Percentiles rank a stretch among this genome's conserved stretches.
These are phyloP conservation scores for Zychaea mexicana DNA, from an alignment of 371 early-diverging fungal species.

Conservation along the genomic window DNA sequence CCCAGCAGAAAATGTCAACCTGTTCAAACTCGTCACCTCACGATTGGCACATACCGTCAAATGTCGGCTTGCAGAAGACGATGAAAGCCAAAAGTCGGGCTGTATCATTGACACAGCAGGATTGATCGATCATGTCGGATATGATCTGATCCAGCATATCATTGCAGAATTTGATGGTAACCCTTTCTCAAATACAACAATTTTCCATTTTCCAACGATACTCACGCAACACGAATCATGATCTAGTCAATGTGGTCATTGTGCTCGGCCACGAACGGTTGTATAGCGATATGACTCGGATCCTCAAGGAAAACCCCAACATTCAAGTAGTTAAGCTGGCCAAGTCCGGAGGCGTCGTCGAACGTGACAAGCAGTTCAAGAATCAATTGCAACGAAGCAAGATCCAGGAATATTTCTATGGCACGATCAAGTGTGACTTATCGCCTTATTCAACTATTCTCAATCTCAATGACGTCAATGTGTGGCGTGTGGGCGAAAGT, in stretches of 20 bases:
- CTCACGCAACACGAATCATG: too few species aligned
- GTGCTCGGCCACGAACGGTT: slow-evolving; percentile 93
- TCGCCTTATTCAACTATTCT: slow-evolving; percentile 85
- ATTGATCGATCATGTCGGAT: slow-evolving; percentile 63
- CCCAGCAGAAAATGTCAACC: slow-evolving; percentile 75
- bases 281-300: slow-evolving; percentile 77
- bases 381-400: slow-evolving; percentile 70
- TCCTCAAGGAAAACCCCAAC: slow-evolving; percentile 45
- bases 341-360: slow-evolving; percentile 95
- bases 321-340: slow-evolving; percentile 81
- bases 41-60: slow-evolving; percentile 67
- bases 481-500: slow-evolving; percentile 87
- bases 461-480: slow-evolving; percentile 72
- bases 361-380: slow-evolving; percentile 75
- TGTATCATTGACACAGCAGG: slow-evolving; percentile 72
- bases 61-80: slow-evolving; percentile 67
- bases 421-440: slow-evolving; percentile 72
- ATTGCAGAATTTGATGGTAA: slow-evolving; percentile 70
- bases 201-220: too few species aligned
- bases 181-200: too few species aligned
- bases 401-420: slow-evolving; percentile 95
- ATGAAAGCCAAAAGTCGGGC: slow-evolving; percentile 66
- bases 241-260: slow-evolving; percentile 75
- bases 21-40: slow-evolving; percentile 69
- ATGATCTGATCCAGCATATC: slow-evolving; percentile 66